Percentiles rank a stretch among this genome's conserved stretches.
Conservation (phyloP, 2,329 filamentous ascomycete species). For the Fonsecaea multimorphosa region DNA sequence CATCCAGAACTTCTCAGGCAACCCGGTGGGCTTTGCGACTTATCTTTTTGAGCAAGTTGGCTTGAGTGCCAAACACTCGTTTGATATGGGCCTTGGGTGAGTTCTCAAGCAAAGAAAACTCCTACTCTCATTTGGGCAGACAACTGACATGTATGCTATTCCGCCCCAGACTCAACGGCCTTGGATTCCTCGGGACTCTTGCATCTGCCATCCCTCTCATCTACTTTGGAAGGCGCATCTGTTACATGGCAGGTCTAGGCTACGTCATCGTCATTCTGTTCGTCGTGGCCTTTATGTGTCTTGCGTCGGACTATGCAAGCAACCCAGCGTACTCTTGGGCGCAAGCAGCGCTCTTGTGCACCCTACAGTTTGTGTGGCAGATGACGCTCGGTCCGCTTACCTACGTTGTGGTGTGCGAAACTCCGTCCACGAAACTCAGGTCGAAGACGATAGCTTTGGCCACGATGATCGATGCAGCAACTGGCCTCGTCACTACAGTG, state of each 20-base stretch:
- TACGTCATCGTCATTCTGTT: constrained; percentile 41
- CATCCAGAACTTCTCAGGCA: constrained; percentile 46
- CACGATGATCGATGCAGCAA: constrained; percentile 56
- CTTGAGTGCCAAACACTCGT: constrained; percentile 46
- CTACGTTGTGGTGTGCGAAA: constrained; percentile 59
- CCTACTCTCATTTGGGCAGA: constrained; percentile 38
- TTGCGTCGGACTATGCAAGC: constrained; percentile 32
- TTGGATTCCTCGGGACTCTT: constrained; percentile 30
- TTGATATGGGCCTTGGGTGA: constrained; percentile 66
- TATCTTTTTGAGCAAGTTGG: constrained; percentile 52
- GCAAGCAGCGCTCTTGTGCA: constrained; percentile 54
- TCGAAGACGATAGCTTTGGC: constrained; percentile 61
- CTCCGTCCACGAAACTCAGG: constrained; percentile 59
- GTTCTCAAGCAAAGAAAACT: constrained; percentile 59
- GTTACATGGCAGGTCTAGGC: constrained; percentile 45
- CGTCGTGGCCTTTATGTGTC: constrained; percentile 42
- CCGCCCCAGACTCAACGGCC: constrained; percentile 48
- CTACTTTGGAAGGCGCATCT: neutral
- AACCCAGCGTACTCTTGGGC: constrained; percentile 41
- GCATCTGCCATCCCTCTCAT: constrained; percentile 2
- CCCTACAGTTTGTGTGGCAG: constrained; percentile 61
- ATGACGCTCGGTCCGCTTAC: constrained; percentile 60
- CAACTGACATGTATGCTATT: constrained; percentile 37
- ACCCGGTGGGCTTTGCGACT: constrained; percentile 41
- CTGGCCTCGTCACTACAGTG: constrained; percentile 53